These are phyloP conservation scores for Talaromyces sp. DNA, from an alignment of 2,329 filamentous ascomycete genomes.

Conservation along the genomic window DNA sequence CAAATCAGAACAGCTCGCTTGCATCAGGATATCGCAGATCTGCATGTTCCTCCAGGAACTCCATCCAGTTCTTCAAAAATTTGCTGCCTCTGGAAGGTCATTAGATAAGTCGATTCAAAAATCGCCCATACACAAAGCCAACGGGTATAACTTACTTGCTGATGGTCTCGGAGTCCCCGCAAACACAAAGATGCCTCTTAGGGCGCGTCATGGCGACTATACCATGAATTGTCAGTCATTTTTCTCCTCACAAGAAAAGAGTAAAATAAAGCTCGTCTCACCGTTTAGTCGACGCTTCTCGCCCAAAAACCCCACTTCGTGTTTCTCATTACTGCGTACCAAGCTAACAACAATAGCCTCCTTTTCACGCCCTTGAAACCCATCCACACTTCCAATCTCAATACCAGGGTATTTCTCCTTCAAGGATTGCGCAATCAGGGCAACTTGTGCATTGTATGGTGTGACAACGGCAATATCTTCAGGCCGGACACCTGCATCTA, in stretches of 20 bases:
- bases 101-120: not conserved
- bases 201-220: conserved; percentile 95
- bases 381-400: conserved; percentile 94
- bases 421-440: conserved; percentile 66
- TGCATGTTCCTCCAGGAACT: conserved; percentile 78
- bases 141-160: conserved; percentile 60
- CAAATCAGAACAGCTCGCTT: conserved; percentile 27
- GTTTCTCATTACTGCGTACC: conserved; percentile 82
- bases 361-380: conserved; percentile 95
- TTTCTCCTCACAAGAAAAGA: not conserved
- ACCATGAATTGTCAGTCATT: conserved; percentile 10
- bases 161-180: conserved; percentile 92
- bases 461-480: conserved; percentile 91
- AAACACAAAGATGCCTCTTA: conserved; percentile 80
- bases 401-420: conserved; percentile 78
- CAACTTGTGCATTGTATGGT: conserved; percentile 92
- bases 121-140: too few relatives aligned
- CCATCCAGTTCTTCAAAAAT: conserved; percentile 90
- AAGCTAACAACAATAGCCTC: conserved; percentile 89
- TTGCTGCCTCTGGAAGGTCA: conserved; percentile 62
- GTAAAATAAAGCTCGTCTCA: conserved; percentile 50
- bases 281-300: conserved; percentile 91
- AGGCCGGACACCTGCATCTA: conserved; percentile 71
- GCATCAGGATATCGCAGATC: conserved; percentile 82
- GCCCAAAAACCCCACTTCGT: conserved; percentile 86